phyloP scores from a whole-genome alignment of 2,329 filamentous ascomycete species.

The Talaromyces sp. region DNA sequence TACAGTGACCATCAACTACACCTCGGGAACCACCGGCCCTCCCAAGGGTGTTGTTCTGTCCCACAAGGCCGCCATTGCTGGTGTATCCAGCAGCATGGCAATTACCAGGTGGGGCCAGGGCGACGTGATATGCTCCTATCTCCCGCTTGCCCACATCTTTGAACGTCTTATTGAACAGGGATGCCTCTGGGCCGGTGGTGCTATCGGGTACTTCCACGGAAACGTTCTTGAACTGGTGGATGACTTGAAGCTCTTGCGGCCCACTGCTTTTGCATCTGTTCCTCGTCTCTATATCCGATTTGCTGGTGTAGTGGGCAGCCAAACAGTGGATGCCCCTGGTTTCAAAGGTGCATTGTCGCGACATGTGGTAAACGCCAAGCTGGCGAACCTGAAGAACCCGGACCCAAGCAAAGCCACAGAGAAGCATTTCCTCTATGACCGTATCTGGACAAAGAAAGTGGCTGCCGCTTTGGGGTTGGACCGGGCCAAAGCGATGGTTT shows the following conservation, averaged over 20 bases:
- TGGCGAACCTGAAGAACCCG: conserved; percentile 68
- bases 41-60: conserved; percentile 66
- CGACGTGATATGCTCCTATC: conserved; percentile 75
- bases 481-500: conserved; percentile 67
- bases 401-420: conserved; percentile 65
- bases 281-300: conserved; percentile 90
- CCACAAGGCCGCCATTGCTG: conserved; percentile 74
- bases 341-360: conserved; percentile 76
- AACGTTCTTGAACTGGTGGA: conserved; percentile 82
- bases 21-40: conserved; percentile 59
- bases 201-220: conserved; percentile 90
- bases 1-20: conserved; percentile 69
- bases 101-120: conserved; percentile 40
- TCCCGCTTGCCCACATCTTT: conserved; percentile 92
- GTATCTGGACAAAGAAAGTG: conserved; percentile 89
- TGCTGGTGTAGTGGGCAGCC: conserved; percentile 71
- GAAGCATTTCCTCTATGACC: conserved; percentile 47
- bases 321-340: conserved; percentile 73
- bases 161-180: conserved; percentile 77
- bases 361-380: conserved; percentile 73
- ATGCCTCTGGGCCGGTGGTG: conserved; percentile 64
- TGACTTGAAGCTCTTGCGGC: conserved; percentile 80
- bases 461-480: conserved; percentile 76
- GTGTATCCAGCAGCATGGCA: conserved; percentile 57
- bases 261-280: conserved; percentile 80